Percentiles rank a stretch among this genome's conserved stretches.
Conservation (phyloP, 2,329 filamentous ascomycete genomes). For the Annulohypoxylon truncatum region DNA sequence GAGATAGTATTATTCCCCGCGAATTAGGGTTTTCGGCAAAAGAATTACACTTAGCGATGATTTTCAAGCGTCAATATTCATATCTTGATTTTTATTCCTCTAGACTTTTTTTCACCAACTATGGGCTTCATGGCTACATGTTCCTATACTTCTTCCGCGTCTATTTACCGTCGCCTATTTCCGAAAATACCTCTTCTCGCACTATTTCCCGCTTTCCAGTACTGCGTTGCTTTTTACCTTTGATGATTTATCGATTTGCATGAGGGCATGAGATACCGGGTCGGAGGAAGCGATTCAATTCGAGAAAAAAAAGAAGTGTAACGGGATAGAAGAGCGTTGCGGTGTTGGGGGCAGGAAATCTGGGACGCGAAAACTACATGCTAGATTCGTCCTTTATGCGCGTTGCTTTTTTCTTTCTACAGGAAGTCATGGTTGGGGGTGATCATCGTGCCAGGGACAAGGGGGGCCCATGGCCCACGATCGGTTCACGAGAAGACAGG, state of each 20-base stretch:
- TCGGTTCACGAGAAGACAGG: background rate
- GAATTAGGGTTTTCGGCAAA: background rate
- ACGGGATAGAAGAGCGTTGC: conserved; percentile 21
- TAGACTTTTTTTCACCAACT: background rate
- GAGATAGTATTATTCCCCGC: background rate
- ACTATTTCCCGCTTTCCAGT: background rate
- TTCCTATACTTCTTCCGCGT: conserved; percentile 11
- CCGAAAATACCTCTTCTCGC: conserved; percentile 1
- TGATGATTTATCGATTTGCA: conserved; percentile 22
- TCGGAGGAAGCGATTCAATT: conserved; percentile 20
- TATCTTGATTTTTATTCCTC: conserved; percentile 1
- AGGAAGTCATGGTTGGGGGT: background rate
- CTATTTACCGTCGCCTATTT: background rate
- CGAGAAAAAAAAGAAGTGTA: conserved; percentile 14
- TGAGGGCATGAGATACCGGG: conserved; percentile 17
- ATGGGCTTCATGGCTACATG: conserved; percentile 1
- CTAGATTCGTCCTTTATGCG: conserved; percentile 10
- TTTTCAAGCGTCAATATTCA: background rate
- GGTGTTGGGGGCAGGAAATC: conserved; percentile 23
- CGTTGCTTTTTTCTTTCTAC: conserved; percentile 19
- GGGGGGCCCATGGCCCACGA: background rate
- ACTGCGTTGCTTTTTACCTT: background rate
- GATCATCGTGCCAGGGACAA: conserved; percentile 1
- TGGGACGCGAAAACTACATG: conserved; percentile 29
- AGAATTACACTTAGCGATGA: background rate